Evolutionary conservation across 139 green algal species (phyloP), one percentile per base, ranked within the genome.

Genomic region (Astrephomene gubernaculifera): DNA sequence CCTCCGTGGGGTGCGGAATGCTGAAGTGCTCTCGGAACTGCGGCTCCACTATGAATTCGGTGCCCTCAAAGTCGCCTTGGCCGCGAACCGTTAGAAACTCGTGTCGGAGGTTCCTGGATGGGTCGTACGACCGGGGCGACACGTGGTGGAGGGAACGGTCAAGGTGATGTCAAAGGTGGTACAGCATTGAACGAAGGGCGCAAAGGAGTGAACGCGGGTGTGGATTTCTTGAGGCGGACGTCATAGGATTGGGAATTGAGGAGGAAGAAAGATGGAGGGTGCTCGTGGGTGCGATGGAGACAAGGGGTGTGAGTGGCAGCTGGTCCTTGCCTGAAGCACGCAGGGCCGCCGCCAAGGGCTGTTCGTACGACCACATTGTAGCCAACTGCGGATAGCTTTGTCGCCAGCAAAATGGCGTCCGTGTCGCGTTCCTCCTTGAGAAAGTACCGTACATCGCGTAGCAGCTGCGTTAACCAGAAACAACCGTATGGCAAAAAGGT

Each of bases 1-100:
- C 63, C 4, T 67, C 27, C 10, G 53, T 70, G 25, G 87, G 83
- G 60, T 89, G 83, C 1, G 83, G 39, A 74, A 91, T 87, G 4
- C 35, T 1, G 39, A 91, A 91, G 78, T 89, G 83, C 49, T 91
- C 79, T 4, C 83, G 76, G 79, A 91, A 89, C 21, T 38, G 39
- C 4, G 84, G 82, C 60, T 83, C 87, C n/a, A 91, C 87, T 27
- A 90, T 63, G 54, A 80, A 90, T 54, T 90, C 86, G 5, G 54
- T 31, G 44, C 70, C 79, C 57, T 69, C 60, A 29, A 81, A 49
- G 54, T 86, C 76, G 25, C 52, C 79, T 0, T n/a, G 57, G 31
- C 79, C 71, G 1, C 52, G 78, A 29, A 89, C 75, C n/a, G 41
- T 36, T 4, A 89, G 67, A 39, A 89, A 89, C 53, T 89, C 85